Percentiles rank a stretch among this genome's conserved stretches.
Conservation (phyloP, 1,284 basidiomycete species). For the Cutaneotrichosporon curvatum region DNA sequence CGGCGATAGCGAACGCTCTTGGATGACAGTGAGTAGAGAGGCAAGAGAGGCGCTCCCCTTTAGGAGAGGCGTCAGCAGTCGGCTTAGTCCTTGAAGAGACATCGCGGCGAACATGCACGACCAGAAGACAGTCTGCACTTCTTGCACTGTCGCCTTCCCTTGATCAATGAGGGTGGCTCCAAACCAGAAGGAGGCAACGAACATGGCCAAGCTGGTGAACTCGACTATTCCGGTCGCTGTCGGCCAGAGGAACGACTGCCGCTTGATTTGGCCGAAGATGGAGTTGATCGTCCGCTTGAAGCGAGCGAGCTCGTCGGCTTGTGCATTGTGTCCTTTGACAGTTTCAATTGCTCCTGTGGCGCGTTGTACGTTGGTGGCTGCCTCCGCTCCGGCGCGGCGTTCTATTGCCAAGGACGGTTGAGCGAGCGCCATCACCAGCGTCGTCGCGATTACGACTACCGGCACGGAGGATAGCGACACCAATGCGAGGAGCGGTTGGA, state of each 20-base stretch:
- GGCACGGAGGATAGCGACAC: constrained; percentile 91
- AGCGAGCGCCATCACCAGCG: constrained; percentile 61
- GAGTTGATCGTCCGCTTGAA: constrained; percentile 51
- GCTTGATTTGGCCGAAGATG: constrained; percentile 49
- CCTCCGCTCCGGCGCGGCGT: constrained; percentile 59
- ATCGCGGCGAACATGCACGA: constrained; percentile 82
- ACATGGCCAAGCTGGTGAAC: constrained; percentile 80
- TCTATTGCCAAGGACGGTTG: constrained; percentile 61
- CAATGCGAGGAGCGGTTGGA: constrained; percentile 76
- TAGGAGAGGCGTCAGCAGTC: constrained; percentile 51
- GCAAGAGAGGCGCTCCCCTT: constrained; percentile 82
- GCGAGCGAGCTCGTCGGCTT: constrained; percentile 55
- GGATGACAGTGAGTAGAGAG: constrained; percentile 59
- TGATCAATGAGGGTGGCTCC: constrained; percentile 76
- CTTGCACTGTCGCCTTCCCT: constrained; percentile 61
- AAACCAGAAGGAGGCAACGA: constrained; percentile 96
- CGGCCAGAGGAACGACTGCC: constrained; percentile 68
- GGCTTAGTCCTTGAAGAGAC: constrained; percentile 69
- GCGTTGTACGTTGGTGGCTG: constrained; percentile 72
- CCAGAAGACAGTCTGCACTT: constrained; percentile 95
- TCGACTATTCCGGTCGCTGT: constrained; percentile 62
- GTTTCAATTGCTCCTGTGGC: constrained; percentile 74
- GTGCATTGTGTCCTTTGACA: constrained; percentile 92
- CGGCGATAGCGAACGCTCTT: too few relatives aligned
- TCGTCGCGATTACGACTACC: constrained; percentile 60